These are phyloP conservation scores for Populus hybrid DNA, from an alignment of 441 rosid genomes.

Conservation along the genomic window DNA sequence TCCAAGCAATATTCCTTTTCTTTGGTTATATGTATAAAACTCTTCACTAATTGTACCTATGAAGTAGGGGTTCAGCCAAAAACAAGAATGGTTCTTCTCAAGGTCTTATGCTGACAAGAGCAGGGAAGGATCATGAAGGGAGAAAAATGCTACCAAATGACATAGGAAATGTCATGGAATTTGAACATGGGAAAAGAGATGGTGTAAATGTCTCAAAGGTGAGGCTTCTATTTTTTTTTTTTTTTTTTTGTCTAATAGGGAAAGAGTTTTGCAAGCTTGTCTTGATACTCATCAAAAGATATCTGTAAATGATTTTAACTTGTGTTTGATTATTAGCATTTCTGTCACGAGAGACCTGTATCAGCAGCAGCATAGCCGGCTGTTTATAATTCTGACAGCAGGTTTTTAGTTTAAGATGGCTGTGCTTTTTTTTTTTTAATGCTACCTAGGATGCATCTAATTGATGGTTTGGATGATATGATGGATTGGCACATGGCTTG, in stretches of 20 bases:
- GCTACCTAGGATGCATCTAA: not conserved
- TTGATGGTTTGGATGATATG: constrained; percentile 1
- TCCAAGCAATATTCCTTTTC: not conserved
- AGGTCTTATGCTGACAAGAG: constrained; percentile 24
- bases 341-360: not conserved
- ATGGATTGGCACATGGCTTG: constrained; percentile 1
- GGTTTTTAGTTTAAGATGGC: not conserved
- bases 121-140: constrained; percentile 32
- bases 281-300: not conserved
- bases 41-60: constrained; percentile 17
- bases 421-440: not conserved
- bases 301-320: not conserved
- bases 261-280: not conserved
- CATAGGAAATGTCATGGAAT: constrained; percentile 24
- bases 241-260: not conserved
- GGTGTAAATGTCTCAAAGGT: constrained; percentile 25
- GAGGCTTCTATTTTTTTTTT: not conserved
- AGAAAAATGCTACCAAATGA: constrained; percentile 16
- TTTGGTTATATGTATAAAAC: not conserved
- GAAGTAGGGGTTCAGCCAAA: constrained; percentile 35
- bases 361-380: not conserved
- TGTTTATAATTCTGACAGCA: not conserved
- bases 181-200: constrained; percentile 27
- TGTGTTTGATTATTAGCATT: not conserved
- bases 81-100: constrained; percentile 29